Evolutionary conservation across 371 early-diverging fungal species (phyloP).

Genomic region (Gilbertella persicaria): DNA sequence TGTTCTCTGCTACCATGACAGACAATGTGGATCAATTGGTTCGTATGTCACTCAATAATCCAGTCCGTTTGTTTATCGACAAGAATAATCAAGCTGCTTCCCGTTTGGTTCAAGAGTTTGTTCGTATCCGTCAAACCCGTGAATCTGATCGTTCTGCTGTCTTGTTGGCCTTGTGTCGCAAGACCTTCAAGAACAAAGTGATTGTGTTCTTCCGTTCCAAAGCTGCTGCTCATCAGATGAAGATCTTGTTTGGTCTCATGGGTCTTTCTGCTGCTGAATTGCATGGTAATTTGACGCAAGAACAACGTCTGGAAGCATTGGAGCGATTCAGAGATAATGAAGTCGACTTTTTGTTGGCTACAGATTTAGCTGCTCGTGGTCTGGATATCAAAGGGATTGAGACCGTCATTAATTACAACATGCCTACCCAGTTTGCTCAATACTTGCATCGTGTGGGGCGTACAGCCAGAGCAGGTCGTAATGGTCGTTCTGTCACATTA

Average conservation of each 20-base stretch:
- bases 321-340: slow-evolving; percentile 88
- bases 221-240: slow-evolving; percentile 95
- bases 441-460: slow-evolving; percentile 99
- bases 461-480: slow-evolving; percentile 96
- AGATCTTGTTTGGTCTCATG: slow-evolving; percentile 90
- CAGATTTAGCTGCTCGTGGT: slow-evolving; percentile 99
- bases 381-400: slow-evolving; percentile 98
- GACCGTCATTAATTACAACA: slow-evolving; percentile 99
- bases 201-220: slow-evolving; percentile 96
- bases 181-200: slow-evolving; percentile 74
- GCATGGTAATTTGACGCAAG: slow-evolving; percentile 98
- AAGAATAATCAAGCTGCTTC: slow-evolving; percentile 74
- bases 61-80: slow-evolving; percentile 92
- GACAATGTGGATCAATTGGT: slow-evolving; percentile 96
- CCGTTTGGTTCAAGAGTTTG: slow-evolving; percentile 91
- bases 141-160: slow-evolving; percentile 89
- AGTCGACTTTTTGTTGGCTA: slow-evolving; percentile 92
- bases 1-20: slow-evolving; percentile 99
- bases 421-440: slow-evolving; percentile 94
- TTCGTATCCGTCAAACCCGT: slow-evolving; percentile 86
- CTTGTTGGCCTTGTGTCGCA: slow-evolving; percentile 80
- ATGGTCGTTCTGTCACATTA: slow-evolving; percentile 87
- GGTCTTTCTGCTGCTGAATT: slow-evolving; percentile 94
- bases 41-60: slow-evolving; percentile 88
- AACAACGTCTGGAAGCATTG: slow-evolving; percentile 90